Base-by-base conservation (phyloP, 2,329 filamentous ascomycete species). In the Penicillium expansum region DNA sequence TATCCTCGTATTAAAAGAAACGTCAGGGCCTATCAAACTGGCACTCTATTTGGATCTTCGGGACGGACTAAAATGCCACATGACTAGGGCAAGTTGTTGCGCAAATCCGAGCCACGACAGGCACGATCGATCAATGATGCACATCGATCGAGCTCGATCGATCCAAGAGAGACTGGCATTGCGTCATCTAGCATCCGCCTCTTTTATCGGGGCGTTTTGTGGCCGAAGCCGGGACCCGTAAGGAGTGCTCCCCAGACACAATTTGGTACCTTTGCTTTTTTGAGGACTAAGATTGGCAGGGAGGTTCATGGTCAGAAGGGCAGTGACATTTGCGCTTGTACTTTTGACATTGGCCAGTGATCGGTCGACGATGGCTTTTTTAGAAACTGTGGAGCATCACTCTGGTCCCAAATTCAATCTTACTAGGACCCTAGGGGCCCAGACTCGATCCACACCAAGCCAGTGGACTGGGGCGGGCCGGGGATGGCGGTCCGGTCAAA, bases 81-180 rank as follows among this genome's bases (percentile, higher is more conserved):
- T 37, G 52, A 52, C 60, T 54, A 51, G 49, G 35, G 57, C 52
- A 55, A 35, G 44, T 55, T 60, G 43, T 39, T 44, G 47, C n/a
- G 32, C 13, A 30, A 24, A 59, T 24, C 53, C 55, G 52, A 49
- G n/a, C 18, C 27, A 51, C 52, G 42, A 51, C 42, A 43, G 11
- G 35, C 49, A 41, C 58, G 64, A 67, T 67, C 62, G 60, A 53
- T 59, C 63, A 67, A 66, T 67, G 62, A 55, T 53, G 43, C 48
- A 42, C 54, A 45, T 47, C 29, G 57, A 67, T 66, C 64, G 59
- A 55, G 29, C 18, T 5, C 27, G 45, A 67, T 67, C 64, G 59
- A 54, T 42, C 45, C 30, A n/a, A 32, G 30, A 42, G 14, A 30
- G 27, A 14, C 7, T 20, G 18, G 27, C 16, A 41, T 50, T 55